Conservation (phyloP, 1,139 yeast genomes). For the Pichia sp. region DNA sequence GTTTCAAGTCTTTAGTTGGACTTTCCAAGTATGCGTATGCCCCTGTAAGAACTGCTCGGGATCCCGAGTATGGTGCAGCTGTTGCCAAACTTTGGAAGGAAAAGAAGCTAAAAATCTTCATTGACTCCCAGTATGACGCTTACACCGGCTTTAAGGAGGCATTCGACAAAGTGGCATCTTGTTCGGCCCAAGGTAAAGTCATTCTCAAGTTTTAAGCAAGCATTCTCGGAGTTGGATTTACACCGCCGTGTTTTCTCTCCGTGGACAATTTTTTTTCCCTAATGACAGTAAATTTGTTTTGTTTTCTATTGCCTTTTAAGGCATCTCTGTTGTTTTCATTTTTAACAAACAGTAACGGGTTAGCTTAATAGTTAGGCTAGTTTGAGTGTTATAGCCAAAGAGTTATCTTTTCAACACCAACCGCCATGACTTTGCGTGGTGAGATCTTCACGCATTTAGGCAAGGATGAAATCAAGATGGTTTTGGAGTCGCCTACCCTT, state of each 20-base stretch:
- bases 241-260: not conserved
- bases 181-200: conserved; percentile 60
- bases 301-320: not conserved
- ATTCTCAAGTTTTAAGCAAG: conserved; percentile 28
- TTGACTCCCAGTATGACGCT: conserved; percentile 53
- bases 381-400: not conserved
- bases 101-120: conserved; percentile 40
- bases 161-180: conserved; percentile 40
- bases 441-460: conserved; percentile 28
- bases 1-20: conserved; percentile 17
- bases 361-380: no score
- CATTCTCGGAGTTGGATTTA: not conserved
- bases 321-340: not conserved
- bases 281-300: not conserved
- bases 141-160: conserved; percentile 48
- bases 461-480: conserved; percentile 16
- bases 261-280: not conserved
- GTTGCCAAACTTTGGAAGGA: conserved; percentile 36
- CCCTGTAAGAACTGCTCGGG: conserved; percentile 9
- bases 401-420: no score
- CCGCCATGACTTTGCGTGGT: conserved; percentile 20
- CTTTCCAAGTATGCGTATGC: conserved; percentile 22
- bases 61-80: conserved; percentile 18
- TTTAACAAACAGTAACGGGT: not conserved
- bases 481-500: conserved; percentile 12